Conservation (phyloP, 1,139 yeast species). For the Geotrichum fermentans region DNA sequence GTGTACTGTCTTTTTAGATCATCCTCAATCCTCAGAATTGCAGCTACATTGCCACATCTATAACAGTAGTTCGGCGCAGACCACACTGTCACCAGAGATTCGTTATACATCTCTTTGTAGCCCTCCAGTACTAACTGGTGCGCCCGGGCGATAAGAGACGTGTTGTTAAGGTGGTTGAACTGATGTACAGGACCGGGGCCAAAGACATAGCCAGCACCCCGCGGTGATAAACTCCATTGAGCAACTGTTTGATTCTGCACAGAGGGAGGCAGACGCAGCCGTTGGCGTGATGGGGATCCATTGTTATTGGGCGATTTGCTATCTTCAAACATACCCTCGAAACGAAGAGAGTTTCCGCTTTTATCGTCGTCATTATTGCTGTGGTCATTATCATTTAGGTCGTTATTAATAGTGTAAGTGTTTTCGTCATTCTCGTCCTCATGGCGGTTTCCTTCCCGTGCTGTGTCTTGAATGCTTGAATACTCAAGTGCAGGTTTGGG, state of each 20-base stretch:
- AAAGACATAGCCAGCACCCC: conserved; percentile 96
- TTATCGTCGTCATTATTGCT: neutral
- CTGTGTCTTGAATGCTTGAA: too few species aligned
- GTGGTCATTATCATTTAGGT: neutral
- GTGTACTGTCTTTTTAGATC: conserved; percentile 64
- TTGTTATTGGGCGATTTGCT: conserved; percentile 8
- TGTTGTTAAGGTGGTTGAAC: conserved; percentile 70
- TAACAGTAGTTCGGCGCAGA: conserved; percentile 94
- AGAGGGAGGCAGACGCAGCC: neutral
- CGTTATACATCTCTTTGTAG: conserved; percentile 79
- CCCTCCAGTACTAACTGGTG: conserved; percentile 98
- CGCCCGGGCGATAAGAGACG: conserved; percentile 89
- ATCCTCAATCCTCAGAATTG: conserved; percentile 77
- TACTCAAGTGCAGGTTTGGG: neutral
- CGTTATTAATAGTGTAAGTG: neutral
- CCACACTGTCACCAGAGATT: conserved; percentile 86
- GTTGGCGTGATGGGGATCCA: conserved; percentile 1
- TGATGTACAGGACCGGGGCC: conserved; percentile 77
- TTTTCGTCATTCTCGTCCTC: conserved; percentile 1
- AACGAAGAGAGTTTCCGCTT: neutral
- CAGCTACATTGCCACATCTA: conserved; percentile 92
- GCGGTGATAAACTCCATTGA: conserved; percentile 87
- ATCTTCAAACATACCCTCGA: conserved; percentile 12
- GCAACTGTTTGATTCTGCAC: neutral
- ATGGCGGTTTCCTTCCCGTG: conserved; percentile 5